These are phyloP conservation scores for Stachybotrys echinatus DNA, from an alignment of 2,329 filamentous ascomycete genomes.

Conservation along the genomic window DNA sequence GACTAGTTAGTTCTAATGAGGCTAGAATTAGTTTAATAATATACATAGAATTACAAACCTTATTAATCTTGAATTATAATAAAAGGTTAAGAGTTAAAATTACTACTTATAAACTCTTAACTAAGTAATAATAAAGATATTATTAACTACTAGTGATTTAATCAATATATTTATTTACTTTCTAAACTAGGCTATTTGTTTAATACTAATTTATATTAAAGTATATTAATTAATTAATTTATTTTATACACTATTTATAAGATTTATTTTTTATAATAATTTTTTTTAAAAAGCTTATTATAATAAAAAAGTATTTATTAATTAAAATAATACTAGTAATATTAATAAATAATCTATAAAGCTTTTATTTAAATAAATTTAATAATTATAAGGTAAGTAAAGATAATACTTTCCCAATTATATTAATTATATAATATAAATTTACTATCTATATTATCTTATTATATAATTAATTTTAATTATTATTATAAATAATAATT, in stretches of 20 bases:
- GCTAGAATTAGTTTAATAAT: neutral
- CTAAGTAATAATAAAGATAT: neutral
- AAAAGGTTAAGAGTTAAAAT: neutral
- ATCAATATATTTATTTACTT: neutral
- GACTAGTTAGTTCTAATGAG: too few species aligned
- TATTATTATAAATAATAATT: slow-evolving; percentile 1
- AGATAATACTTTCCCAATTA: neutral
- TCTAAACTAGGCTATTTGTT: neutral
- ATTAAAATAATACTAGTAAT: neutral
- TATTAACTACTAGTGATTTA: neutral
- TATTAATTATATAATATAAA: neutral
- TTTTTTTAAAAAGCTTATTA: neutral
- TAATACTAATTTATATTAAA: neutral
- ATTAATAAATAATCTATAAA: too few species aligned
- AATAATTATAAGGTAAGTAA: neutral
- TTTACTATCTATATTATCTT: neutral
- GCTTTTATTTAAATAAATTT: too few species aligned
- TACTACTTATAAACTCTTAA: neutral
- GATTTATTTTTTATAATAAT: neutral
- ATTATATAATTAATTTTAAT: neutral
- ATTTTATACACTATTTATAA: neutral
- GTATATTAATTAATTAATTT: neutral
- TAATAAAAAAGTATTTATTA: neutral
- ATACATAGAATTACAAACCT: neutral
- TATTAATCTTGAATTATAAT: neutral